Percentiles rank a stretch among this genome's conserved stretches.
Conservation (phyloP, 306 rosid species). For the Castanopsis chinensis region DNA sequence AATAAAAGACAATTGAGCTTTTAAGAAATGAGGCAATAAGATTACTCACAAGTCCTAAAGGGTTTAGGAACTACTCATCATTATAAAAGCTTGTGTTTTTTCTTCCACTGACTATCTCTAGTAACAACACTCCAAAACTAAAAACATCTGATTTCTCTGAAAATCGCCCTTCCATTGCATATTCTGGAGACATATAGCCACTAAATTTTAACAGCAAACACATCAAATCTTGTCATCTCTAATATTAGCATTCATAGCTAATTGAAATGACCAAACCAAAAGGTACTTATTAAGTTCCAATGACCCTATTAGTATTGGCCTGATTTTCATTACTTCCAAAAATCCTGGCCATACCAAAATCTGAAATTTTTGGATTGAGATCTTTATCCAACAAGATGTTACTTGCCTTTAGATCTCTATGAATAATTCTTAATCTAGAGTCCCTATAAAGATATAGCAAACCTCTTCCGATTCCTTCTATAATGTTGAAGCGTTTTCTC, state of each 20-base stretch:
- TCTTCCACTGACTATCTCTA: constrained; percentile 6
- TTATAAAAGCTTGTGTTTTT: neutral
- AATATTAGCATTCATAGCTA: too few species aligned
- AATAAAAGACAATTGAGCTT: too few species aligned
- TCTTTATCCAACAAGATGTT: constrained; percentile 19
- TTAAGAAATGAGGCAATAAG: neutral
- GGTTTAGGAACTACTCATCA: neutral
- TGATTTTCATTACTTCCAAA: constrained; percentile 3
- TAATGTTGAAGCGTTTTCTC: constrained; percentile 9
- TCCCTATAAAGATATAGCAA: constrained; percentile 18
- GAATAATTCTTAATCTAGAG: constrained; percentile 20
- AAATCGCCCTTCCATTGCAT: neutral
- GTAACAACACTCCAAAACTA: constrained; percentile 17
- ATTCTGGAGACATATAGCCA: neutral
- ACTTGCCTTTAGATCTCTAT: constrained; percentile 12
- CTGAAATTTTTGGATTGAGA: constrained; percentile 18
- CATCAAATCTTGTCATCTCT: too few species aligned
- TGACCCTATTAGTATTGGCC: constrained; percentile 23
- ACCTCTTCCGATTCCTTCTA: constrained; percentile 16
- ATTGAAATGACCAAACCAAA: neutral
- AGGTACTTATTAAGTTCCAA: constrained; percentile 23
- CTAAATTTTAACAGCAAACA: neutral
- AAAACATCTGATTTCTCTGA: neutral
- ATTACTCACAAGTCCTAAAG: constrained; percentile 9
- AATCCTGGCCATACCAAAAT: constrained; percentile 19